These are phyloP conservation scores for Mrakia frigida DNA, from an alignment of 768 basidiomycete species.

Conservation along the genomic window DNA sequence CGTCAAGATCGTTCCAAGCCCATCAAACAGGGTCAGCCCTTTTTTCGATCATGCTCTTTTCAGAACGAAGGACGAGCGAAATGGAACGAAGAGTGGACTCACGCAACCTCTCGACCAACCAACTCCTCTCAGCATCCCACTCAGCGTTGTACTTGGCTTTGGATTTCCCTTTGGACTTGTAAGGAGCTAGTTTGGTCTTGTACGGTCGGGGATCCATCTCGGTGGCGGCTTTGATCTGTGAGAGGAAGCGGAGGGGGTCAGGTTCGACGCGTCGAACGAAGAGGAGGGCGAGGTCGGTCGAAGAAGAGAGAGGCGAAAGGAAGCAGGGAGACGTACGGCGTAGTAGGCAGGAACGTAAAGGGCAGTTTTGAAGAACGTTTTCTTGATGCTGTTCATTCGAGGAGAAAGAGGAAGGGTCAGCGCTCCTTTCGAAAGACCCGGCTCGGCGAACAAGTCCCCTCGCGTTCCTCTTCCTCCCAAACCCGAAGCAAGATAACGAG, in stretches of 20 bases:
- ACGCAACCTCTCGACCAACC: conserved; percentile 49
- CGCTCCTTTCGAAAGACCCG: no score
- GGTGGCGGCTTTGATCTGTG: conserved; percentile 38
- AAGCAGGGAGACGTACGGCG: conserved; percentile 42
- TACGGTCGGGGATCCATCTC: conserved; percentile 39
- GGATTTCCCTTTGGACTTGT: conserved; percentile 25
- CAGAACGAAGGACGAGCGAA: not conserved
- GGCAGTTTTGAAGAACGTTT: conserved; percentile 50
- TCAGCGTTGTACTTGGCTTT: conserved; percentile 46
- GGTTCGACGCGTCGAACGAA: not conserved
- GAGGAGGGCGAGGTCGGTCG: not conserved
- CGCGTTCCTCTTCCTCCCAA: no score
- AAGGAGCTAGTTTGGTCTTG: conserved; percentile 32
- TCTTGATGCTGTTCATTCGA: conserved; percentile 51
- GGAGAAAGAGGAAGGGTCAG: conserved; percentile 27
- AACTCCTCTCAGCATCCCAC: conserved; percentile 48
- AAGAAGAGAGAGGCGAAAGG: not conserved
- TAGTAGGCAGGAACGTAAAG: conserved; percentile 68
- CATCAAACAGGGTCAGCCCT: not conserved
- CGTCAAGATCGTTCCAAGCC: not conserved
- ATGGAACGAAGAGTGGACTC: conserved; percentile 35
- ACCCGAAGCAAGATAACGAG: not conserved
- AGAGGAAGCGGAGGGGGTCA: not conserved
- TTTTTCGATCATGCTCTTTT: not conserved
- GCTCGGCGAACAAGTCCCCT: no score